These are phyloP conservation scores for Salvia sclarea DNA, from an alignment of 305 asterid genomes.

Conservation along the genomic window DNA sequence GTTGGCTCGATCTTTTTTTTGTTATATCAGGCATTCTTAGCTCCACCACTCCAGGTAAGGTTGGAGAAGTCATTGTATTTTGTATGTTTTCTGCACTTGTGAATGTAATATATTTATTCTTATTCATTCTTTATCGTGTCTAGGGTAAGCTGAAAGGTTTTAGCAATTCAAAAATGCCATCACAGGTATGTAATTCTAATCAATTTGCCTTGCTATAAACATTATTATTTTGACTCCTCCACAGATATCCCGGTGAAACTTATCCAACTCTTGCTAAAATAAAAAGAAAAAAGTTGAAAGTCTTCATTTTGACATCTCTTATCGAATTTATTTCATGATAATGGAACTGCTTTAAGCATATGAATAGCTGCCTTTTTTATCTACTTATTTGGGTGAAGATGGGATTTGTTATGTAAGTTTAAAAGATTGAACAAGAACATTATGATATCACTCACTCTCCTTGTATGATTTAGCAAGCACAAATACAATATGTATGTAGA, in stretches of 20 bases:
- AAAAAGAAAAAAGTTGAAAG: not conserved
- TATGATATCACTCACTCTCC: too few relatives aligned
- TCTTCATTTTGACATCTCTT: not conserved
- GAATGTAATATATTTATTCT: not conserved
- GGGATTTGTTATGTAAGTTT: not conserved
- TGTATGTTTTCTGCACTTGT: slow-evolving; percentile 1
- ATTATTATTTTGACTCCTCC: not conserved
- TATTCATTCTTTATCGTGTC: slow-evolving; percentile 33
- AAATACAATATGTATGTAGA: slow-evolving; percentile 20
- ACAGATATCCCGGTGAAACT: not conserved
- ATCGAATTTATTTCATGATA: not conserved
- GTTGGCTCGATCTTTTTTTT: slow-evolving; percentile 83
- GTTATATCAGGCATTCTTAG: slow-evolving; percentile 66
- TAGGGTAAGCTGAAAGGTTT: slow-evolving; percentile 42
- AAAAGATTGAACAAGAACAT: not conserved
- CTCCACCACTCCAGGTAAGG: slow-evolving; percentile 60
- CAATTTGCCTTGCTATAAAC: not conserved
- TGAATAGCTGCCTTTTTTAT: not conserved
- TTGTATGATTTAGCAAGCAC: slow-evolving; percentile 1
- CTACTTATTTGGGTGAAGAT: not conserved
- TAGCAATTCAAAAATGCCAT: slow-evolving; percentile 55
- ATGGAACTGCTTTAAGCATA: not conserved
- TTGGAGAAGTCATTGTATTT: not conserved
- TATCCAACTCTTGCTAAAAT: not conserved
- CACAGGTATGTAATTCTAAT: slow-evolving; percentile 50